These are phyloP conservation scores for Calendula officinalis DNA, from an alignment of 129 eudicot genomes.

Conservation along the genomic window DNA sequence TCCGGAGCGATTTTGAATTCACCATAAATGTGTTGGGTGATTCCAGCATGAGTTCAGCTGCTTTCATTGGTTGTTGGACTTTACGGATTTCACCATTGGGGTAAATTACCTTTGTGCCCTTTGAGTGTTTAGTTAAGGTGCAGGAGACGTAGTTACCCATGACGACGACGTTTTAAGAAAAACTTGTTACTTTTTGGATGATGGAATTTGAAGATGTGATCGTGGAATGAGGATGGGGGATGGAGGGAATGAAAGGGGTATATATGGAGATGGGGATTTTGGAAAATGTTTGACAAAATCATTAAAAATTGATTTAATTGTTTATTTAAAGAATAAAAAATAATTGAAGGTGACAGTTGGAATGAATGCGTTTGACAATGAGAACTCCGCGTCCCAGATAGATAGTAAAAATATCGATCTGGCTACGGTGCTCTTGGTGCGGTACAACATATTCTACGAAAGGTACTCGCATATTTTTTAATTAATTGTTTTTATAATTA, in stretches of 20 bases:
- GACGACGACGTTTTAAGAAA: neutral
- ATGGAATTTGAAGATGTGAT: neutral
- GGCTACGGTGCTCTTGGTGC: conserved; percentile 26
- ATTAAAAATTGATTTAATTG: neutral
- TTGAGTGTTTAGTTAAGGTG: conserved; percentile 43
- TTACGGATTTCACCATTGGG: conserved; percentile 61
- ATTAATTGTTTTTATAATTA: neutral
- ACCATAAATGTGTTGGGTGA: conserved; percentile 57
- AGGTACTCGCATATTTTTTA: conserved; percentile 2
- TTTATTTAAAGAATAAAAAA: conserved; percentile 1
- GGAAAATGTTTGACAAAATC: conserved; percentile 30
- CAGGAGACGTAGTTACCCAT: conserved; percentile 42
- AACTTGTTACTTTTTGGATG: neutral
- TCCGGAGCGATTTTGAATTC: conserved; percentile 51
- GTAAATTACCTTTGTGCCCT: conserved; percentile 51
- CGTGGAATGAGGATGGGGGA: neutral
- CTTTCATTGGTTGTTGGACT: conserved; percentile 49
- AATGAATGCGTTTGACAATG: conserved; percentile 31
- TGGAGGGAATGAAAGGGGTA: conserved; percentile 16
- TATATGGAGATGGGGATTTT: conserved; percentile 25
- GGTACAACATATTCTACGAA: conserved; percentile 16
- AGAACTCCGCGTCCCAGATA: conserved; percentile 28
- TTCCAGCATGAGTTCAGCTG: conserved; percentile 82
- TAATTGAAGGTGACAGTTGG: conserved; percentile 39
- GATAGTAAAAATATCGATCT: conserved; percentile 19